A percentile compares a stretch with the other conserved stretches of the same genome.
These are phyloP conservation scores for Penicillium chermesinum DNA, from an alignment of 495 filamentous ascomycete genomes.

Conservation along the genomic window DNA sequence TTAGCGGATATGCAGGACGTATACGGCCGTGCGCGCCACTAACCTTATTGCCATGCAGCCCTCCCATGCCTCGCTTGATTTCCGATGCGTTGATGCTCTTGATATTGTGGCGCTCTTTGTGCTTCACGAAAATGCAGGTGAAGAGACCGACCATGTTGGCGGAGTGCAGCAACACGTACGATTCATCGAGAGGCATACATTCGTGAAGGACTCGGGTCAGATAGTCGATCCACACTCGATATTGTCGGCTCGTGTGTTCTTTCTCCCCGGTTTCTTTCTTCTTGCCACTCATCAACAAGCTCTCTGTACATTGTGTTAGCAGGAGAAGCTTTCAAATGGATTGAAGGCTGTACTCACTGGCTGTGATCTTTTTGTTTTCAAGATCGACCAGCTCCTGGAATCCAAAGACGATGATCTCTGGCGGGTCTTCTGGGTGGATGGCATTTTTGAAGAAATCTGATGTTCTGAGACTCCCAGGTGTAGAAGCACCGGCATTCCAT, in stretches of 20 bases:
- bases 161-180: conserved; percentile 82
- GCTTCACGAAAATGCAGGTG: conserved; percentile 89
- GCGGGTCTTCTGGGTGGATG: conserved; percentile 62
- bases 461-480: conserved; percentile 75
- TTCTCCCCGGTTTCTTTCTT: conserved; percentile 86
- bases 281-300: conserved; percentile 60
- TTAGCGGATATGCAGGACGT: conserved; percentile 10
- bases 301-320: conserved; percentile 45
- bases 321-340: background rate
- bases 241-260: conserved; percentile 95
- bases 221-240: conserved; percentile 91
- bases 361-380: conserved; percentile 93
- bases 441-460: conserved; percentile 71
- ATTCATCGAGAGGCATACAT: conserved; percentile 68
- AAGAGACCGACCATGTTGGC: conserved; percentile 90
- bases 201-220: conserved; percentile 75
- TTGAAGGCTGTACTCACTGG: conserved; percentile 53
- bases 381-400: conserved; percentile 97
- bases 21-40: conserved; percentile 3
- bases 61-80: conserved; percentile 92
- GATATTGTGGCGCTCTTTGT: conserved; percentile 67
- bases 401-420: conserved; percentile 91
- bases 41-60: conserved; percentile 89
- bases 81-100: conserved; percentile 71
- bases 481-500: conserved; percentile 94